Conservation (phyloP, 2,329 filamentous ascomycete genomes). For the Nakataea oryzae region DNA sequence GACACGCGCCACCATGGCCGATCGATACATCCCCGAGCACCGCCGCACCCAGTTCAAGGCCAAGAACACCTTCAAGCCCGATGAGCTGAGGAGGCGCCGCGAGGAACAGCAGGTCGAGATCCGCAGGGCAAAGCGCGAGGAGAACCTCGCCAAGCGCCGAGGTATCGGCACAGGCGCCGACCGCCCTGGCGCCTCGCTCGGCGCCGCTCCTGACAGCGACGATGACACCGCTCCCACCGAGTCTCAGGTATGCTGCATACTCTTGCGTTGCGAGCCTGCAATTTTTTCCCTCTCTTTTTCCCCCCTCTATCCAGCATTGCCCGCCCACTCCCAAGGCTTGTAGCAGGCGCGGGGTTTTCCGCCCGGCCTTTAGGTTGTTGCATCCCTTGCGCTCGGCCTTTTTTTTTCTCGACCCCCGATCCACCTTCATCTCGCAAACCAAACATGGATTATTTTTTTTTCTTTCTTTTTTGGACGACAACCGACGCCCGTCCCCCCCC, state of each 20-base stretch:
- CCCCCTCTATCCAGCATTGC: no score
- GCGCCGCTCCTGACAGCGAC: slow-evolving; percentile 89
- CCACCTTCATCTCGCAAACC: not conserved
- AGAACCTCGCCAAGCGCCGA: slow-evolving; percentile 96
- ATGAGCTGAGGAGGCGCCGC: slow-evolving; percentile 94
- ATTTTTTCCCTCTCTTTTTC: slow-evolving; percentile 3
- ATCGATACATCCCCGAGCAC: slow-evolving; percentile 99
- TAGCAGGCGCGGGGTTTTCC: not conserved
- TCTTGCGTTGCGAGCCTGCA: slow-evolving; percentile 8
- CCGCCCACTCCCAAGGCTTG: not conserved
- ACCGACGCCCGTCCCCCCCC: not conserved
- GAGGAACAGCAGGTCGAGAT: slow-evolving; percentile 99
- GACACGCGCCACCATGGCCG: slow-evolving; percentile 63
- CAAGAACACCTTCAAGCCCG: slow-evolving; percentile 97
- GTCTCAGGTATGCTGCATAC: slow-evolving; percentile 63
- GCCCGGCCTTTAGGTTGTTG: not conserved
- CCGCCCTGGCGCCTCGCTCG: slow-evolving; percentile 70
- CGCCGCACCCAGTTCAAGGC: slow-evolving; percentile 99
- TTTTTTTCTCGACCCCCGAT: not conserved
- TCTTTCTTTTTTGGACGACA: not conserved
- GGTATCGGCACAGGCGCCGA: slow-evolving; percentile 78
- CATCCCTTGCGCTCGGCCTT: not conserved
- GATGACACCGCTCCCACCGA: slow-evolving; percentile 94
- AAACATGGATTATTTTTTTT: not conserved
- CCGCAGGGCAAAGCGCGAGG: slow-evolving; percentile 94